These are phyloP conservation scores for Trametes meyenii DNA, from an alignment of 768 basidiomycete genomes.

Conservation along the genomic window DNA sequence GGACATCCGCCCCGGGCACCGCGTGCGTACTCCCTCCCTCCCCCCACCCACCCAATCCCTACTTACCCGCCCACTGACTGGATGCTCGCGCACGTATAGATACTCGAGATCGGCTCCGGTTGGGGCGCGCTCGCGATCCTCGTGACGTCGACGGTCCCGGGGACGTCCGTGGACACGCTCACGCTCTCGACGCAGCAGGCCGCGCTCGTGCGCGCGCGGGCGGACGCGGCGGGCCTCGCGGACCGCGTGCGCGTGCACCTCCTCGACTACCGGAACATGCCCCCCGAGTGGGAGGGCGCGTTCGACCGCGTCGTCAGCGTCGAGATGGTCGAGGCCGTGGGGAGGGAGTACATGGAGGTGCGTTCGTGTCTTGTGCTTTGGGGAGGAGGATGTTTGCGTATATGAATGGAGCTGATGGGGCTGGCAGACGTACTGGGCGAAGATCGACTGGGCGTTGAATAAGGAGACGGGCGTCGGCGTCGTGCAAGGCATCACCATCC, in stretches of 20 bases:
- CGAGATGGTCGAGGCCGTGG: slow-evolving; percentile 81
- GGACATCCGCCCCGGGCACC: slow-evolving; percentile 55
- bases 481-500: slow-evolving; percentile 76
- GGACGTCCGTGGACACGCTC: slow-evolving; percentile 67
- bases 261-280: slow-evolving; percentile 76
- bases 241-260: slow-evolving; percentile 64
- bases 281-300: slow-evolving; percentile 58
- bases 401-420: background rate
- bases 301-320: slow-evolving; percentile 76
- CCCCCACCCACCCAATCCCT: background rate
- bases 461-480: slow-evolving; percentile 59
- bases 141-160: slow-evolving; percentile 55
- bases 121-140: slow-evolving; percentile 77
- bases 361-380: background rate
- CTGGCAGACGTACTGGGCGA: slow-evolving; percentile 52
- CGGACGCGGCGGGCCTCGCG: slow-evolving; percentile 51
- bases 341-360: slow-evolving; percentile 60
- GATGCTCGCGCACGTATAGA: slow-evolving; percentile 32
- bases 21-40: slow-evolving; percentile 19
- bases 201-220: slow-evolving; percentile 55
- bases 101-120: slow-evolving; percentile 78
- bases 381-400: background rate
- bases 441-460: slow-evolving; percentile 71
- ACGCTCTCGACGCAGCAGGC: slow-evolving; percentile 74
- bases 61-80: background rate